These are phyloP conservation scores for Ailanthus altissimus DNA, from an alignment of 345 rosid genomes.

Conservation along the genomic window DNA sequence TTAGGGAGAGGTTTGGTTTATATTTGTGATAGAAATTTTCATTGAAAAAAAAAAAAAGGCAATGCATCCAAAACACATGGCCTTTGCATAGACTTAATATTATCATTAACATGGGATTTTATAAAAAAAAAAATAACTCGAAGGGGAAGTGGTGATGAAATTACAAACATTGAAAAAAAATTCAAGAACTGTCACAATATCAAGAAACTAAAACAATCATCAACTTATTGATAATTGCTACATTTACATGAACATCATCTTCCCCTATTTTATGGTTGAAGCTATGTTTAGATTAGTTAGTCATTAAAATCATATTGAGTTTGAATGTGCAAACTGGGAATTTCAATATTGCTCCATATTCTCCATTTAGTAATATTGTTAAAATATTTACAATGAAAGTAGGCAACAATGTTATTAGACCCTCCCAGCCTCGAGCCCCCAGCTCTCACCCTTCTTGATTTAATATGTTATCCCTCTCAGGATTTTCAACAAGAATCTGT, in stretches of 20 bases:
- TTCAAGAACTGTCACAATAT: not conserved
- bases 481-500: too few relatives aligned
- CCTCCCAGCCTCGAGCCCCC: too few relatives aligned
- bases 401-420: too few relatives aligned
- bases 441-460: too few relatives aligned
- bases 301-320: not conserved
- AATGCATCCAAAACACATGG: conserved; percentile 29
- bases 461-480: too few relatives aligned
- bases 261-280: not conserved
- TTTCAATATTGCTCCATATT: not conserved
- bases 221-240: not conserved
- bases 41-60: too few relatives aligned
- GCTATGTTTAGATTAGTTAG: not conserved
- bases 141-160: not conserved
- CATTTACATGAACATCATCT: not conserved
- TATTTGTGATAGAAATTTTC: too few relatives aligned
- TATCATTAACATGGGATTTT: not conserved
- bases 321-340: not conserved
- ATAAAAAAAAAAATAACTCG: not conserved
- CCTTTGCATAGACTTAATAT: not conserved
- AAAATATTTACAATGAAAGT: too few relatives aligned
- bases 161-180: not conserved
- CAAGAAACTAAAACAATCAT: not conserved
- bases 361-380: too few relatives aligned
- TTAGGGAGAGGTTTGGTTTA: too few relatives aligned